A percentile compares a stretch with the other conserved stretches of the same genome.
Evolutionary conservation across 176 grass and related monocot genomes (phyloP).

Genomic region (Zea luxurians): DNA sequence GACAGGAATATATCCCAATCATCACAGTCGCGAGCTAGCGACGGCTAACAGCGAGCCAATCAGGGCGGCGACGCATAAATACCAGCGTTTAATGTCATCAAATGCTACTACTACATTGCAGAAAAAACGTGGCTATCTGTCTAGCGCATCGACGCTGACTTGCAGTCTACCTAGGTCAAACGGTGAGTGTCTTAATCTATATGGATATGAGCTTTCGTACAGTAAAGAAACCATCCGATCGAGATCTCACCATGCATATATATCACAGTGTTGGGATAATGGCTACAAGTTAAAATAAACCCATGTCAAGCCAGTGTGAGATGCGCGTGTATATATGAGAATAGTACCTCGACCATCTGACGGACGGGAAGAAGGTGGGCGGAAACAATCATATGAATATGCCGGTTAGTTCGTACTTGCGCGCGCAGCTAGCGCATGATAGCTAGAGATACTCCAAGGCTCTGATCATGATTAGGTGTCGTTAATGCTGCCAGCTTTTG

Average conservation of each 20-base stretch:
- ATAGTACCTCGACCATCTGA: neutral
- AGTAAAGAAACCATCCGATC: neutral
- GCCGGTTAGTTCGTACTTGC: neutral
- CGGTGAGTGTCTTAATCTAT: neutral
- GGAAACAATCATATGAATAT: neutral
- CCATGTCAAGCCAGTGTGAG: neutral
- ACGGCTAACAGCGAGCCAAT: slow-evolving; percentile 30
- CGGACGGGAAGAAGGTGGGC: neutral
- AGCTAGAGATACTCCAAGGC: too few relatives aligned
- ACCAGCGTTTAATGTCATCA: neutral
- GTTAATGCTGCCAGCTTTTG: too few relatives aligned
- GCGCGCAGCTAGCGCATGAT: too few relatives aligned
- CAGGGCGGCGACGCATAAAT: slow-evolving; percentile 30
- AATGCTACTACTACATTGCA: neutral
- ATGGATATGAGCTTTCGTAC: neutral
- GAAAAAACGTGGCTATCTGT: neutral
- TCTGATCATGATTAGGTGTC: too few relatives aligned
- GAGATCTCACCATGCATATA: neutral
- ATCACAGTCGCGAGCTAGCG: neutral
- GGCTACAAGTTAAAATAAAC: neutral
- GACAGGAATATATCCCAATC: neutral
- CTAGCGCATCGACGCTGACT: neutral
- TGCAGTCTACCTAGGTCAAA: neutral
- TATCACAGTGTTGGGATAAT: neutral
- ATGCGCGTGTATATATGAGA: neutral